Base-by-base conservation (phyloP, 2,329 filamentous ascomycete species). In the Exserohilum turcica region DNA sequence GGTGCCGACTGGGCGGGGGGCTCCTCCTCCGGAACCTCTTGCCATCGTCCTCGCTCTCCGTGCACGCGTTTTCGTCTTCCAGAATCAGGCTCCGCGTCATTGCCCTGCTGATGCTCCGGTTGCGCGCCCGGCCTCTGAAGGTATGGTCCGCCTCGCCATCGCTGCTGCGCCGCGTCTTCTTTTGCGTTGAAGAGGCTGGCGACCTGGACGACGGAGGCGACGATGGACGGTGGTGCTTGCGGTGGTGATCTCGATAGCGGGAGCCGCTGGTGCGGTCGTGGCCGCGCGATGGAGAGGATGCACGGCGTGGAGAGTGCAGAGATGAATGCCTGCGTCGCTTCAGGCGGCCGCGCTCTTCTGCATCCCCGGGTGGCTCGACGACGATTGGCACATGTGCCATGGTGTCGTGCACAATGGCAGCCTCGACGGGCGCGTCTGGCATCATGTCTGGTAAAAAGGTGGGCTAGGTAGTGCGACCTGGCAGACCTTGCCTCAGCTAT, bases 301-400 rank as follows among this genome's bases (percentile, higher is more conserved):
- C 64, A 16, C 67, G 65, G 9, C 57, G 52, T n/a, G 68, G 67
- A 29, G 70, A 69, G 47, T 66, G 62, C 7, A 64, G 63, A 13
- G 68, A 70, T 19, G 66, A 66, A 40, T 60, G 56, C 7, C 68
- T 61, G 39, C 70, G 64, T 46, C 68, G 63, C 50, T 73, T 72
- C 19, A 71, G 62, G 29, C 69, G 68, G 24, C 70, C 70, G n/a
- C 70, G 67, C 31, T 69, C 66, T 48, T 70, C 60, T 28, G 57
- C 54, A 21, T 66, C 64, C 40, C 43, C 52, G 13, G 62, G 73
- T 56, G 80, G 77, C 54, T 73, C 67, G 36, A 67, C 68, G 28
- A 77, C 70, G 24, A 71, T 79, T 33, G 68, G 70, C 10, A 73
- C 72, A 24, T 75, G 70, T 15, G 75, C 77, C 6, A 74, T 66